Percentiles rank a stretch among this genome's conserved stretches.
Conservation (phyloP, 768 basidiomycete genomes). For the Termitomyces sp. region DNA sequence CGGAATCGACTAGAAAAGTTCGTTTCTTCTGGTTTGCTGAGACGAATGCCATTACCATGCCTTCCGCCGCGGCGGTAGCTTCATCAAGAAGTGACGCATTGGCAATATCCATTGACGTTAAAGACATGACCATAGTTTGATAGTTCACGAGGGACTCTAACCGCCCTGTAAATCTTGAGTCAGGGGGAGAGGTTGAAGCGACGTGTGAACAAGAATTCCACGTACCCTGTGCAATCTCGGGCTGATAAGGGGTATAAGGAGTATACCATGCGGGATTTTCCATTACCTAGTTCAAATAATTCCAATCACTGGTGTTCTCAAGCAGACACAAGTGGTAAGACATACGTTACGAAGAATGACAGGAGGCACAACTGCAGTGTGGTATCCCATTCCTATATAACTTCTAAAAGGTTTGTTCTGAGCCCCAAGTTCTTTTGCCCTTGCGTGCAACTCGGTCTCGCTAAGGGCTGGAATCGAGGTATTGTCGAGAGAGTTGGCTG, state of each 20-base stretch:
- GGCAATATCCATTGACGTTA: conserved; percentile 93
- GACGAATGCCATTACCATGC: conserved; percentile 92
- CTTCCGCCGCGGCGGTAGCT: conserved; percentile 92
- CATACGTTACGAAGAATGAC: conserved; percentile 89
- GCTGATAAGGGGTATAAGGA: conserved; percentile 93
- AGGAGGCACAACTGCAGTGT: conserved; percentile 91
- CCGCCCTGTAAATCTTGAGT: conserved; percentile 55
- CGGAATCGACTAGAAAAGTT: conserved; percentile 81
- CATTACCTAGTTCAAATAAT: conserved; percentile 49
- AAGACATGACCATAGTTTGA: conserved; percentile 93
- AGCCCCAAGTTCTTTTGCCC: conserved; percentile 73
- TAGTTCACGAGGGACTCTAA: conserved; percentile 96
- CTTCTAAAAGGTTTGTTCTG: conserved; percentile 83
- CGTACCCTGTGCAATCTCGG: conserved; percentile 96
- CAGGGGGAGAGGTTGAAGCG: not conserved
- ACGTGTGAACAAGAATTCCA: not conserved
- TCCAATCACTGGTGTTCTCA: not conserved
- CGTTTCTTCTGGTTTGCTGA: conserved; percentile 65
- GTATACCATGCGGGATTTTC: conserved; percentile 99
- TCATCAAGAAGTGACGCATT: conserved; percentile 96
- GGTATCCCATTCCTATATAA: conserved; percentile 99
- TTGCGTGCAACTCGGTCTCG: conserved; percentile 76
- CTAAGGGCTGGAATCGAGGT: conserved; percentile 71
- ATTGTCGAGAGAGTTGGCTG: conserved; percentile 56
- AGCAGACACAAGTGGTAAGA: conserved; percentile 3